phyloP scores from a whole-genome alignment of 2,329 filamentous ascomycete species.

The Botrytis squamosa region DNA sequence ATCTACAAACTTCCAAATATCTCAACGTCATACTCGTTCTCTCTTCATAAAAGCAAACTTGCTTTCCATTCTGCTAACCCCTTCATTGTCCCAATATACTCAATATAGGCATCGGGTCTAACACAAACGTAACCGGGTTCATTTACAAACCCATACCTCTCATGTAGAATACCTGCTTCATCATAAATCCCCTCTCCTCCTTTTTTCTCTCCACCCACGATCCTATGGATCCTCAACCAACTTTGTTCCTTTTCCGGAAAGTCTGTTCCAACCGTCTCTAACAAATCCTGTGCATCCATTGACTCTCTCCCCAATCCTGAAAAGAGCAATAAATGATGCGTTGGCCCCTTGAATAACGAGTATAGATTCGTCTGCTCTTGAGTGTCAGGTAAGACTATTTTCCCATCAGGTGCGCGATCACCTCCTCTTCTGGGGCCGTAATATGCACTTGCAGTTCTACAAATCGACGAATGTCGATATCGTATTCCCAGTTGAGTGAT shows the following conservation, averaged over 20 bases:
- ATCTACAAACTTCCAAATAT: background rate
- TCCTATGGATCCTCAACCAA: constrained; percentile 16
- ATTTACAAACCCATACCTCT: constrained; percentile 27
- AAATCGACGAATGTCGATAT: constrained; percentile 45
- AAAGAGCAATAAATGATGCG: constrained; percentile 41
- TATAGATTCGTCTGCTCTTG: constrained; percentile 32
- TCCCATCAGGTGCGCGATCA: constrained; percentile 47
- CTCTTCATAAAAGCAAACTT: constrained; percentile 11
- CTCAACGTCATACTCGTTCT: background rate
- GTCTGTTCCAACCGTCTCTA: constrained; percentile 18
- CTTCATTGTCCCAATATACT: constrained; percentile 30
- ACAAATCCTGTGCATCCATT: constrained; percentile 27
- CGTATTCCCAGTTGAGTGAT: constrained; percentile 46
- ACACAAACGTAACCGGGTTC: constrained; percentile 29
- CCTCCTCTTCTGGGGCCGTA: constrained; percentile 46
- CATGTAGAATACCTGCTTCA: constrained; percentile 32
- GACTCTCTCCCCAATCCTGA: constrained; percentile 27
- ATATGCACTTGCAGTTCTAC: constrained; percentile 38
- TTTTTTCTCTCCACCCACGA: constrained; percentile 12
- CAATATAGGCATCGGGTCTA: constrained; percentile 32
- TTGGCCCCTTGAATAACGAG: constrained; percentile 33
- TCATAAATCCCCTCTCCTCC: constrained; percentile 22
- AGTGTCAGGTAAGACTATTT: constrained; percentile 24
- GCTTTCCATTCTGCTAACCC: constrained; percentile 25
- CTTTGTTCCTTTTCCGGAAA: constrained; percentile 14